phyloP scores from a whole-genome alignment of 345 rosid species.

The Limnanthes douglasii region DNA sequence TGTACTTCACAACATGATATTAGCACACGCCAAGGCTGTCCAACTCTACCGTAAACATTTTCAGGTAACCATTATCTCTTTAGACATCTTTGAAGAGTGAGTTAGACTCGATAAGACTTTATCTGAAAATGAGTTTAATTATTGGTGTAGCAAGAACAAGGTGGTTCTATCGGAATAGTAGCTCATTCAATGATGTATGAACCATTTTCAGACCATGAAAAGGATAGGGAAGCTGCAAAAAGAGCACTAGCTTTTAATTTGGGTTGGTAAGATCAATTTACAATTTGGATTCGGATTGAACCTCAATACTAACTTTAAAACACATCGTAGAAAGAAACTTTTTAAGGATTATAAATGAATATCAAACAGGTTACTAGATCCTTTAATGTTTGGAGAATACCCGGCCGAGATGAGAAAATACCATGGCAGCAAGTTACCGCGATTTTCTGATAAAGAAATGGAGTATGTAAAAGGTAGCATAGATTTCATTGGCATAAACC shows the following conservation, averaged over 20 bases:
- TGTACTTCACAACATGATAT: constrained; percentile 23
- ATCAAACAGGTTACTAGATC: constrained; percentile 30
- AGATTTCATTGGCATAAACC: constrained; percentile 34
- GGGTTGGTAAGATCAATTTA: constrained; percentile 25
- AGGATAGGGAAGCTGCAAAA: constrained; percentile 18
- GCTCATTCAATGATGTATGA: constrained; percentile 14
- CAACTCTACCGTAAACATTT: constrained; percentile 17
- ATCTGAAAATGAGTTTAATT: too few relatives aligned
- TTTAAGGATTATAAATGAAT: too few relatives aligned
- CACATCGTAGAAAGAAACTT: too few relatives aligned
- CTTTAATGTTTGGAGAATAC: constrained; percentile 30
- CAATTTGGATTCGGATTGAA: too few relatives aligned
- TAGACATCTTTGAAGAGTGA: too few relatives aligned
- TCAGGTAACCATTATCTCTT: constrained; percentile 13
- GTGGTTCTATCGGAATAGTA: constrained; percentile 22
- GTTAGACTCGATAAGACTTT: too few relatives aligned
- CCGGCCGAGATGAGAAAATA: constrained; percentile 25
- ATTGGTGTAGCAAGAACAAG: constrained; percentile 17
- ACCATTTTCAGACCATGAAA: constrained; percentile 17
- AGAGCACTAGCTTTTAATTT: constrained; percentile 15
- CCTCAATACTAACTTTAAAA: too few relatives aligned
- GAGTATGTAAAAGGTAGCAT: constrained; percentile 21
- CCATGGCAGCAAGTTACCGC: constrained; percentile 21
- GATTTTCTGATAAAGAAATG: constrained; percentile 15
- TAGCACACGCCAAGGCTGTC: constrained; percentile 22